These are phyloP conservation scores for Myxozyma neotropica DNA, from an alignment of 805 yeast genomes.

Conservation along the genomic window DNA sequence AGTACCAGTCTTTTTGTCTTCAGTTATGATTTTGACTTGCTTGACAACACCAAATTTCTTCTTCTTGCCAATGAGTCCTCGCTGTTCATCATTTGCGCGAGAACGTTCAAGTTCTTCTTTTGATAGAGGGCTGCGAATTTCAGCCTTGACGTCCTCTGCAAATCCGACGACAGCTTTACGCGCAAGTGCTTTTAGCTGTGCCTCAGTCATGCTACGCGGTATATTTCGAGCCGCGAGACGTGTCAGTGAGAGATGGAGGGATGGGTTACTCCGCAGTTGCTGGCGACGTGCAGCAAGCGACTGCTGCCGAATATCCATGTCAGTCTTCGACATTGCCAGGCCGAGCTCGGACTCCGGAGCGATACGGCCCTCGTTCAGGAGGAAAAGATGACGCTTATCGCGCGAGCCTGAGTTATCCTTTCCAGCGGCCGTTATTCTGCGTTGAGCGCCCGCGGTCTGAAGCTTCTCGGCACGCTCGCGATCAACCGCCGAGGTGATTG, in stretches of 20 bases:
- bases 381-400: conserved; percentile 81
- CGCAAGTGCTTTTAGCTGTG: conserved; percentile 85
- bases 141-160: conserved; percentile 82
- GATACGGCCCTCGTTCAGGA: conserved; percentile 93
- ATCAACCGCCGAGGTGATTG: conserved; percentile 82
- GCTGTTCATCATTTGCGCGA: conserved; percentile 60
- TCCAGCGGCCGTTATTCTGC: conserved; percentile 76
- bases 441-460: conserved; percentile 70
- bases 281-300: conserved; percentile 83
- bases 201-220: conserved; percentile 89
- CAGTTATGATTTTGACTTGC: conserved; percentile 91
- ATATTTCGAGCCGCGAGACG: conserved; percentile 92
- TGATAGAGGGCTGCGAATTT: conserved; percentile 76
- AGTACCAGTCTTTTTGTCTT: conserved; percentile 84
- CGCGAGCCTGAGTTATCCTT: conserved; percentile 57
- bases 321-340: conserved; percentile 63
- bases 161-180: conserved; percentile 93
- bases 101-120: conserved; percentile 89
- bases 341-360: conserved; percentile 80
- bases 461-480: conserved; percentile 77
- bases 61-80: conserved; percentile 61
- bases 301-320: conserved; percentile 83
- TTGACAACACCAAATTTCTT: conserved; percentile 87
- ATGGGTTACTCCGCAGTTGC: conserved; percentile 87
- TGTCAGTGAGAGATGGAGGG: conserved; percentile 89